Percentiles rank a stretch among this genome's conserved stretches.
Evolutionary conservation across 164 flowering plant species (phyloP).

Genomic region (Echeveria elegans): DNA sequence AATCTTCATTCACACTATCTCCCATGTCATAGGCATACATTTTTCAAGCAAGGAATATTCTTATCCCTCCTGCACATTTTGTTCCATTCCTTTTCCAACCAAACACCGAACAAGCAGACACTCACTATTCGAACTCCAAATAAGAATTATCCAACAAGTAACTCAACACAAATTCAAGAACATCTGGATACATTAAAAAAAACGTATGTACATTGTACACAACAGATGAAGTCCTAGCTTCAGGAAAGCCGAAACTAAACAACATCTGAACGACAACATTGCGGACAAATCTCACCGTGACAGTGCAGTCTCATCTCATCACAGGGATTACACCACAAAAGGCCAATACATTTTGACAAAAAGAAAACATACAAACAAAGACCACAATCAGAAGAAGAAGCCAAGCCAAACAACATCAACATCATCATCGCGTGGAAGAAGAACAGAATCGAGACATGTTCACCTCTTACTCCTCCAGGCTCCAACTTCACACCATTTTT

Average conservation of each 20-base stretch:
- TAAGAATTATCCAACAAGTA: neutral
- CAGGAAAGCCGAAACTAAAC: neutral
- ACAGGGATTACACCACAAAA: constrained; percentile 2
- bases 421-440: neutral
- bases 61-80: neutral
- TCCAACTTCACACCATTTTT: neutral
- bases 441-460: neutral
- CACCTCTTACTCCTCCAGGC: neutral
- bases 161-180: neutral
- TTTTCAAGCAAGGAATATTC: constrained; percentile 2
- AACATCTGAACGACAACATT: neutral
- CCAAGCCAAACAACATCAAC: neutral
- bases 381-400: neutral
- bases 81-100: neutral
- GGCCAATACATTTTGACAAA: neutral
- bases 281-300: neutral
- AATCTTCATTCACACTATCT: neutral
- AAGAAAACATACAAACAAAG: neutral
- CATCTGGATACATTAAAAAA: neutral
- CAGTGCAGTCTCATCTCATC: no score
- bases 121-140: neutral
- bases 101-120: neutral
- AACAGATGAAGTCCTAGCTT: neutral
- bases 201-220: neutral
- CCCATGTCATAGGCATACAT: neutral